These are phyloP conservation scores for Alopecurus myosuroides DNA, from an alignment of 176 grass and related monocot species.

Conservation along the genomic window DNA sequence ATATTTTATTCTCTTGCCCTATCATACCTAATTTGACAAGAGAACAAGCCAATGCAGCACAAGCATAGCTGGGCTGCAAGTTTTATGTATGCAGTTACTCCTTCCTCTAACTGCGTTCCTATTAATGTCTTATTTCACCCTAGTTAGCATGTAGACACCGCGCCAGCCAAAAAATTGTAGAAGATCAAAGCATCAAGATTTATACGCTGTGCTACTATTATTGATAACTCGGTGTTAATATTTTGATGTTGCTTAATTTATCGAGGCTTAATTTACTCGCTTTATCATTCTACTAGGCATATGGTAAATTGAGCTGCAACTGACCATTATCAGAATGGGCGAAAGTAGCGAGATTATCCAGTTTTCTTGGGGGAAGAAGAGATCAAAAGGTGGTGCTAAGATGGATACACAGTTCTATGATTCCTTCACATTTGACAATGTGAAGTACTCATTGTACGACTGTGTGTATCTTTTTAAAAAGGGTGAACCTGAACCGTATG, in stretches of 20 bases:
- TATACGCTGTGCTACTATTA: neutral
- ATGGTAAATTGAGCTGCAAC: constrained; percentile 31
- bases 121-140: neutral
- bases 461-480: constrained; percentile 53
- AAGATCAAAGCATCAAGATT: neutral
- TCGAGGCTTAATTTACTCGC: neutral
- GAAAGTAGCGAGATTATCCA: constrained; percentile 23
- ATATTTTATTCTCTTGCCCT: neutral
- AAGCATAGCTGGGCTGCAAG: neutral
- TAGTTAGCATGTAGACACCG: neutral
- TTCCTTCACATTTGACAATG: constrained; percentile 59
- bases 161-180: neutral
- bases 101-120: neutral
- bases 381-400: constrained; percentile 38
- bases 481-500: constrained; percentile 35
- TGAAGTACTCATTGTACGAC: constrained; percentile 65
- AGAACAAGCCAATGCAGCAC: neutral
- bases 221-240: neutral
- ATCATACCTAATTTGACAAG: neutral
- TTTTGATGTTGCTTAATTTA: constrained; percentile 9
- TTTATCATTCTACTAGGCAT: constrained; percentile 35
- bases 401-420: constrained; percentile 45
- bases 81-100: neutral
- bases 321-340: constrained; percentile 22
- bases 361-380: constrained; percentile 58